These are phyloP conservation scores for Colletotrichum sp. DNA, from an alignment of 2,329 filamentous ascomycete species.

Conservation along the genomic window DNA sequence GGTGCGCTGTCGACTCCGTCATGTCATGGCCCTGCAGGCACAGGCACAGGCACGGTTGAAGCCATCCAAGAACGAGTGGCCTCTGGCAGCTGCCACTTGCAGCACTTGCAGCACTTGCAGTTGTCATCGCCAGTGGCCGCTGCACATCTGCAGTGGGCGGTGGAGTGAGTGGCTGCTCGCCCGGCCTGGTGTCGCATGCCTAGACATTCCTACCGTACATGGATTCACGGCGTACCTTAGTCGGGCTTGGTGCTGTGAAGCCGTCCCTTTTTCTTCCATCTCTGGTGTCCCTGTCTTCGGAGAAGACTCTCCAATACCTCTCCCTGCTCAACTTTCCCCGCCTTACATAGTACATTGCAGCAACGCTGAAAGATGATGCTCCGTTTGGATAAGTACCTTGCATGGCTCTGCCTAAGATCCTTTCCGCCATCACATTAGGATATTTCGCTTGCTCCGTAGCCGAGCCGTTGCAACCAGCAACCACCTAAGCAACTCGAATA, in stretches of 20 bases:
- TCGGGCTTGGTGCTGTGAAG: conserved; percentile 1
- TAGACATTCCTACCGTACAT: neutral
- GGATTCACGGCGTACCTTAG: neutral
- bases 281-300: neutral
- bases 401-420: neutral
- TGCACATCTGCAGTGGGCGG: too few relatives aligned
- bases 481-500: neutral
- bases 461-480: conserved; percentile 17
- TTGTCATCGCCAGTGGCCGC: neutral
- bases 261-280: neutral
- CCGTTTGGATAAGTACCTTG: conserved; percentile 15
- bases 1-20: neutral
- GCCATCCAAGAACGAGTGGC: neutral
- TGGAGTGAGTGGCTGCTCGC: neutral
- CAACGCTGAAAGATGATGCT: neutral
- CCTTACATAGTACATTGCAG: neutral
- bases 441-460: conserved; percentile 13
- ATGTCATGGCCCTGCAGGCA: neutral
- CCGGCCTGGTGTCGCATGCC: neutral
- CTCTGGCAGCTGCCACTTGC: conserved; percentile 3
- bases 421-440: conserved; percentile 1
- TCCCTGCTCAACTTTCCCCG: neutral
- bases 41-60: neutral
- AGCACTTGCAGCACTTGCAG: neutral
- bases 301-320: neutral